Conservation (phyloP, 2,329 filamentous ascomycete genomes). For the Ilyonectria sp. region DNA sequence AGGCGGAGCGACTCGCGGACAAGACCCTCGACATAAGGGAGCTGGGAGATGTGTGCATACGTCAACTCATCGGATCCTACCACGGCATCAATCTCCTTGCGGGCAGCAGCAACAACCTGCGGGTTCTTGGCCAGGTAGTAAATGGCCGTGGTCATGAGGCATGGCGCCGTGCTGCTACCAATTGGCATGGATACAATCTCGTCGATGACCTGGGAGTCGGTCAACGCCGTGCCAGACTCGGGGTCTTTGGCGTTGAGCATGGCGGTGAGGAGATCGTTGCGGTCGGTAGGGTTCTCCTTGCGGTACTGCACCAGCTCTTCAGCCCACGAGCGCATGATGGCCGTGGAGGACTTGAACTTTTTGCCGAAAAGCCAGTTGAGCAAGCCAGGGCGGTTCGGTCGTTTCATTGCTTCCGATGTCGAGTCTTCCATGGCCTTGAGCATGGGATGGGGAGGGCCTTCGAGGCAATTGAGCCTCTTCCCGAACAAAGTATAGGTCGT, state of each 20-base stretch:
- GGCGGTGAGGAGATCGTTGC: slow-evolving; percentile 73
- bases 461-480: slow-evolving; percentile 63
- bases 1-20: slow-evolving; percentile 70
- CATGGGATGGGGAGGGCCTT: slow-evolving; percentile 63
- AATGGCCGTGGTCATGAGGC: slow-evolving; percentile 61
- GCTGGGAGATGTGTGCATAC: slow-evolving; percentile 64
- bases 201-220: slow-evolving; percentile 74
- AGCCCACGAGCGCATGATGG: slow-evolving; percentile 68
- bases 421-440: slow-evolving; percentile 68
- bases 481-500: slow-evolving; percentile 67
- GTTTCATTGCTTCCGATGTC: slow-evolving; percentile 70
- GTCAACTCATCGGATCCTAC: slow-evolving; percentile 62
- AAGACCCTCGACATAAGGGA: slow-evolving; percentile 69
- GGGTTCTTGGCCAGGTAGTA: slow-evolving; percentile 69
- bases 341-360: slow-evolving; percentile 69
- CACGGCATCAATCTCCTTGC: slow-evolving; percentile 68
- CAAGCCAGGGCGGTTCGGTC: slow-evolving; percentile 65
- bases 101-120: slow-evolving; percentile 61
- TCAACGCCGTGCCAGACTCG: slow-evolving; percentile 71
- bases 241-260: slow-evolving; percentile 73
- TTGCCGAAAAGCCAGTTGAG: slow-evolving; percentile 66
- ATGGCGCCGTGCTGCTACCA: slow-evolving; percentile 66
- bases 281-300: slow-evolving; percentile 65
- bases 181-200: slow-evolving; percentile 80
- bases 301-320: slow-evolving; percentile 71